Base-by-base conservation (phyloP, 2,329 filamentous ascomycete genomes). In the Aspergillus puulaauensis region DNA sequence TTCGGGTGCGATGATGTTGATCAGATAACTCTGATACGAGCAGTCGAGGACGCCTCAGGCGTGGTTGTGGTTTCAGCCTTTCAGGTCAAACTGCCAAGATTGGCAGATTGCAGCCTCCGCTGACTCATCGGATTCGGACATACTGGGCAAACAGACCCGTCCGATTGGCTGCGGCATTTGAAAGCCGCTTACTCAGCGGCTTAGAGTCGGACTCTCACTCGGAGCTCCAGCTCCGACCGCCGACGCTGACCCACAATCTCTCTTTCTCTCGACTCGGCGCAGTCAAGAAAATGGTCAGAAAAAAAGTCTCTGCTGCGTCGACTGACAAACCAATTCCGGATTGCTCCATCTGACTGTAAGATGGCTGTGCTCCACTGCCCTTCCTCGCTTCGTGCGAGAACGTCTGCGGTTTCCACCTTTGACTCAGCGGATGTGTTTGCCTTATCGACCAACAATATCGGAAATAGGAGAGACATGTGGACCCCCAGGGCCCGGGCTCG, bases 391-490 rank as follows among this genome's bases (percentile, higher is more conserved):
- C 5, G 9, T 6, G 43, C 23, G 17, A 17, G 27, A 52, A 27
- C 17, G 9, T 54, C 35, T 48, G 52, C 33, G 43, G n/a, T 12
- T 19, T 23, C 41, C 19, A 19, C 33, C 15, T n/a, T 44, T 57
- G 9, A 57, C 48, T 57, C 54, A 57, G 54, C 54, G 54, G 54
- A 52, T n/a, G 35, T 33, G 17, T 40, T 31, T 37, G 44, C 19
- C 11, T 14, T 12, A 23, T 41, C 45, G 19, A 33, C 17, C 21
- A 47, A 51, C 15, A 41, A 19, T 31, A 19, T 43, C 41, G 17
- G 43, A 52, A 35, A 51, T 57, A 47, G 48, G 43, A 39, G 47
- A 40, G 12, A 45, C 31, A 37, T 31, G 53, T 61, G 59, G 59
- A 44, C 40, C 56, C 24, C 15, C 40, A 14, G 19, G 43, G 46